Conservation (phyloP, 2,329 filamentous ascomycete genomes). For the Emergomyces orientalis region DNA sequence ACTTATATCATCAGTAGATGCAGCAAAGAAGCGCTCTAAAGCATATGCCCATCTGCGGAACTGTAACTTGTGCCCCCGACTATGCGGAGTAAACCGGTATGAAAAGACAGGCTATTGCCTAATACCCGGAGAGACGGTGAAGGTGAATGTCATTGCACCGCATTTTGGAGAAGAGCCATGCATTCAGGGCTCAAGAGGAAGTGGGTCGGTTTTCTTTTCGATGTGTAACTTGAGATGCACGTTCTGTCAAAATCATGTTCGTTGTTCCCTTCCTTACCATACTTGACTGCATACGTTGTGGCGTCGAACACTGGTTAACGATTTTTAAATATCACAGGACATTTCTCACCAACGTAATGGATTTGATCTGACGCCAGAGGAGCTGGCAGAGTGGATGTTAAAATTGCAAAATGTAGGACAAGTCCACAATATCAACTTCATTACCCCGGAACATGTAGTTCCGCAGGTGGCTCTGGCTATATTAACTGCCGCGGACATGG, state of each 20-base stretch:
- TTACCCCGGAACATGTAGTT: conserved; percentile 80
- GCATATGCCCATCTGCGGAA: conserved; percentile 67
- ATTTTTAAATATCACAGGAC: conserved; percentile 37
- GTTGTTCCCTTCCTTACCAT: conserved; percentile 1
- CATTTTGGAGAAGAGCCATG: conserved; percentile 81
- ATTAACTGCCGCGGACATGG: conserved; percentile 60
- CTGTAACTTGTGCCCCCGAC: conserved; percentile 71
- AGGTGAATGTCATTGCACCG: conserved; percentile 75
- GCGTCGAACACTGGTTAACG: neutral
- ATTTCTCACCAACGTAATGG: conserved; percentile 76
- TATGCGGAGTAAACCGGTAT: conserved; percentile 72
- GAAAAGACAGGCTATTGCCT: conserved; percentile 69
- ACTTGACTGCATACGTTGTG: neutral
- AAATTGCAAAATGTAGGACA: conserved; percentile 71
- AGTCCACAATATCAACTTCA: conserved; percentile 83
- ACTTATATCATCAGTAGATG: conserved; percentile 57
- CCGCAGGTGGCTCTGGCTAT: conserved; percentile 73
- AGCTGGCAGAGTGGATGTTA: conserved; percentile 72
- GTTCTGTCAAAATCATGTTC: conserved; percentile 62
- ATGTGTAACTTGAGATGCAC: conserved; percentile 68
- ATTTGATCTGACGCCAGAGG: conserved; percentile 66
- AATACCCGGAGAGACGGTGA: conserved; percentile 61
- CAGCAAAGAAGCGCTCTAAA: conserved; percentile 60
- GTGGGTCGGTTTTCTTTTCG: conserved; percentile 71
- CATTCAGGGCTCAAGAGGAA: conserved; percentile 72